Base-by-base conservation (phyloP, 208 protist species). In the Trypanosoma boissoni region DNA sequence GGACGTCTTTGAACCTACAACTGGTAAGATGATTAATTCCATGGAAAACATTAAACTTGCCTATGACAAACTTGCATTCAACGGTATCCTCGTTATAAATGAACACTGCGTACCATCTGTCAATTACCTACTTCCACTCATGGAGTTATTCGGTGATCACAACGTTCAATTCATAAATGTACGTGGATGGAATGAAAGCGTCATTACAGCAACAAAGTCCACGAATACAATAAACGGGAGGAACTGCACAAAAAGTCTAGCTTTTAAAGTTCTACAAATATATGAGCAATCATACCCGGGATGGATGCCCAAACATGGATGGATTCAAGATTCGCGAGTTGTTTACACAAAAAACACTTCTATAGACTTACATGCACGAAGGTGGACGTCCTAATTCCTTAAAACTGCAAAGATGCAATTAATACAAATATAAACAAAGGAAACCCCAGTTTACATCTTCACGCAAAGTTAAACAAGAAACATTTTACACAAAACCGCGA, bases 1-100 rank as follows among this genome's bases (percentile, higher is more conserved):
- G 84, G 84, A 92, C 63, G 68, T 86, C 9, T 92, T 92, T 59
- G 84, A 92, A 44, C 84, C 84, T 0, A 28, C 84, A 43, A 53
- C 53, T 16, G 84, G 69, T 2, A 72, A 59, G 0, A 88, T 92
- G 84, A 52, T 81, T 20, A 85, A 76, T 20, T 36, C 58, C 2
- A 37, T 34, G 23, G 37, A 54, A 21, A 34, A 78, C n/a, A 52
- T 88, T 28, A 46, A 74, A 32, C 58, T 55, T 42, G 77, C 65
- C 50, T 68, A 74, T 18, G n/a, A 41, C 24, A 73, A 71, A 37
- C 68, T 92, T 7, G 41, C 27, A 14, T 42, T 53, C 16, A 72
- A 78, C n/a, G 84, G 84, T 9, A 63, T 92, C 3, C 65, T 92
- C 0, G 58, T 88, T 10, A 68, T 92, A 28, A 92, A 92, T 53